Percentiles rank a stretch among this genome's conserved stretches.
These are phyloP conservation scores for Alloteropsis semialata DNA, from an alignment of 176 grass and related monocot genomes.

Conservation along the genomic window DNA sequence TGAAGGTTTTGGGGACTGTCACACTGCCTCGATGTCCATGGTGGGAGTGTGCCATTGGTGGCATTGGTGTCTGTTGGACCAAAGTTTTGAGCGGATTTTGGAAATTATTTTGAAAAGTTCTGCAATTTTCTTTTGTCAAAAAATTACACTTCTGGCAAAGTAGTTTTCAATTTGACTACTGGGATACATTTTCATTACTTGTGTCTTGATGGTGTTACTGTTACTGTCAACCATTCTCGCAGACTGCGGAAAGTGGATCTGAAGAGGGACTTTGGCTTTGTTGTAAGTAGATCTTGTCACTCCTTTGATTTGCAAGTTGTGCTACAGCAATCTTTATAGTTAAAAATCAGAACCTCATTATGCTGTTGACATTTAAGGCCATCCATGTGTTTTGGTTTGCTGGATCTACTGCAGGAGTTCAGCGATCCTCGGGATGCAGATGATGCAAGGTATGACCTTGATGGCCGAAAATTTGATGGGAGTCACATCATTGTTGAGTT, in stretches of 20 bases:
- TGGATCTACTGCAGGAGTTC: slow-evolving; percentile 60
- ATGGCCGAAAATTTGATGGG: slow-evolving; percentile 74
- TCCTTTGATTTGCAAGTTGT: not conserved
- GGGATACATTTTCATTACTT: slow-evolving; percentile 23
- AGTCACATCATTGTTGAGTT: slow-evolving; percentile 75
- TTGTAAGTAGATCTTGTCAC: slow-evolving; percentile 57
- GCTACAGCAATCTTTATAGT: not conserved
- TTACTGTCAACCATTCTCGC: slow-evolving; percentile 37
- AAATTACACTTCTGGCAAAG: not conserved
- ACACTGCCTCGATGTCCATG: slow-evolving; percentile 30
- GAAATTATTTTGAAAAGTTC: slow-evolving; percentile 1
- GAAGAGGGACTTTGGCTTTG: slow-evolving; percentile 83
- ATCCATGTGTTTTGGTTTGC: slow-evolving; percentile 7
- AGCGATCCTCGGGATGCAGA: slow-evolving; percentile 81
- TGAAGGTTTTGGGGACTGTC: slow-evolving; percentile 75
- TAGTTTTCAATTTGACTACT: slow-evolving; percentile 20
- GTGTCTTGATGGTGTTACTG: slow-evolving; percentile 45
- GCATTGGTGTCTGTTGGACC: slow-evolving; percentile 14
- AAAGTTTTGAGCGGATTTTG: slow-evolving; percentile 33
- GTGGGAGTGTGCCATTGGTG: slow-evolving; percentile 28
- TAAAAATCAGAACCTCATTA: slow-evolving; percentile 16
- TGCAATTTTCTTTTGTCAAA: not conserved
- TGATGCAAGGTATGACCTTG: slow-evolving; percentile 77
- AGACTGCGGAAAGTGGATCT: slow-evolving; percentile 81
- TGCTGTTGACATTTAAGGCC: slow-evolving; percentile 15